phyloP scores from a whole-genome alignment of 2,329 filamentous ascomycete genomes.

The Juglanconis juglandina region DNA sequence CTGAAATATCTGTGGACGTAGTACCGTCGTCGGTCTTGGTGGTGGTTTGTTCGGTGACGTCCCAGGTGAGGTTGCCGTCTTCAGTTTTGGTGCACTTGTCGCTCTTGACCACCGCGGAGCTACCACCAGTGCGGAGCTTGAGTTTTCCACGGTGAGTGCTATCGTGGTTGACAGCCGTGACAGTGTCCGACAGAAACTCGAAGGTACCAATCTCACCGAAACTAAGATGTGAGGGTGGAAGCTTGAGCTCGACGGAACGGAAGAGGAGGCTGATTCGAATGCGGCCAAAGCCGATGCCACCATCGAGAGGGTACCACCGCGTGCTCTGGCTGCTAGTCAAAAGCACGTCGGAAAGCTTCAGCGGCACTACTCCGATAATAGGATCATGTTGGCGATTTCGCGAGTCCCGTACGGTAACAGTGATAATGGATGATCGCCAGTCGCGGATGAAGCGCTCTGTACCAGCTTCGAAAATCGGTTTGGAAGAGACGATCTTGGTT shows the following conservation, averaged over 20 bases:
- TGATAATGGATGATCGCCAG: slow-evolving; percentile 84
- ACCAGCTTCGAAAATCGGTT: slow-evolving; percentile 95
- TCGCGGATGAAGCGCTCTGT: slow-evolving; percentile 91
- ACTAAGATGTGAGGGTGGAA: slow-evolving; percentile 81
- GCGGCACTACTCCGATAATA: slow-evolving; percentile 84
- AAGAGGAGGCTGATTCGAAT: slow-evolving; percentile 86
- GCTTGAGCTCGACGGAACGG: slow-evolving; percentile 78
- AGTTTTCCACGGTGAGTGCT: slow-evolving; percentile 69
- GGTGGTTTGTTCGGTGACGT: slow-evolving; percentile 42
- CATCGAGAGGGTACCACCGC: slow-evolving; percentile 94
- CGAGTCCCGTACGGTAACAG: slow-evolving; percentile 82
- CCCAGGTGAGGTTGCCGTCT: slow-evolving; percentile 53
- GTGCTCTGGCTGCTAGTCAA: slow-evolving; percentile 82
- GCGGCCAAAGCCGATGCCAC: slow-evolving; percentile 87
- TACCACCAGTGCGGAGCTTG: slow-evolving; percentile 79
- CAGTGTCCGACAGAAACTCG: slow-evolving; percentile 71
- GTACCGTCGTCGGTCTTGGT: slow-evolving; percentile 31
- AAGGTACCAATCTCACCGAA: slow-evolving; percentile 92
- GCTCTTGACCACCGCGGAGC: slow-evolving; percentile 66
- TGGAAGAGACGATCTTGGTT: slow-evolving; percentile 87
- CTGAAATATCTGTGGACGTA: background rate
- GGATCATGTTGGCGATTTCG: slow-evolving; percentile 91
- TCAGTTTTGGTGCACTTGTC: slow-evolving; percentile 57
- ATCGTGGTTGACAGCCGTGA: slow-evolving; percentile 62
- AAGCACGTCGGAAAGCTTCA: slow-evolving; percentile 85